Base-by-base conservation (phyloP, 2,329 filamentous ascomycete genomes). In the Lecanicillium sp. region DNA sequence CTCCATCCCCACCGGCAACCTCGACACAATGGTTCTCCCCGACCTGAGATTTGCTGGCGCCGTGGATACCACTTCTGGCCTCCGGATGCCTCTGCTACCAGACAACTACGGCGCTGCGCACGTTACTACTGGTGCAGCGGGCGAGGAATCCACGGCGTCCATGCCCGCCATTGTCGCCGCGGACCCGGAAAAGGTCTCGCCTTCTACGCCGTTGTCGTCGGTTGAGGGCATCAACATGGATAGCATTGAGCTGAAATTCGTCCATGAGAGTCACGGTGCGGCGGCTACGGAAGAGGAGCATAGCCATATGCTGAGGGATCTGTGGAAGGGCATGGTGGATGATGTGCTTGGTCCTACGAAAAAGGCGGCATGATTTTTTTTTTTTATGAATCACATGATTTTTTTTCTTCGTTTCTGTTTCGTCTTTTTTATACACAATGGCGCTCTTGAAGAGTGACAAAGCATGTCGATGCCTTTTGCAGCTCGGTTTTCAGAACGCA, bases 81-180 rank as follows among this genome's bases (percentile, higher is more conserved):
- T 75, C 35, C 74, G 72, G 46, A 69, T 80, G 25, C 77, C 77
- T 22, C 63, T 80, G 5, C 64, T 80, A 9, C 75, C 76, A 11
- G 76, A 80, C 58, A 76, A 72, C 62, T 74, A 69, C 56, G 51
- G 54, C 33, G 55, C 58, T 9, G 60, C 68, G 37, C 64, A 70
- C 46, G 33, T 16, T 27, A 38, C 52, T 11, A 66, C 73, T 41
- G 57, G 54, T 4, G 62, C 68, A 9, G 46, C 70, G 29, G 49
- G 58, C 5, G 47, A 48, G 31, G 22, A 25, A n/a, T n/a, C n/a
- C 22, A 25, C 11, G 22, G 22, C 22, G 6, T 11, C 6, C 7
- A 25, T 25, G 22, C 62, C 67, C 13, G 63, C 64, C 47, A 68
- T 81, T 44, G 60, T 81, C 19, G 77, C 75, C 9, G 64, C 68